phyloP scores from a whole-genome alignment of 768 basidiomycete species.

The Boletus sp. region DNA sequence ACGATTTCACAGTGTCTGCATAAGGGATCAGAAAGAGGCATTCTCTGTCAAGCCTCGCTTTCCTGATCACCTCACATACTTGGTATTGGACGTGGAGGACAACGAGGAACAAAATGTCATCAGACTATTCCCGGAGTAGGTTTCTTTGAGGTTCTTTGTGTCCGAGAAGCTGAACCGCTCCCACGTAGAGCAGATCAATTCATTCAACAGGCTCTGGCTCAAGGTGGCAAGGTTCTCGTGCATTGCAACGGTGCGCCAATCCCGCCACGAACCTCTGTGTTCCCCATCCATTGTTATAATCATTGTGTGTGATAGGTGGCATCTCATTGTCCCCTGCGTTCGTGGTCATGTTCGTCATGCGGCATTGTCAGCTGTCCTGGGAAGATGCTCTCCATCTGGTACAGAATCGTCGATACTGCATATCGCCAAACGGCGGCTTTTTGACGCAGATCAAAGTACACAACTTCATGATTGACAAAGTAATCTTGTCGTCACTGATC shows the following conservation, averaged over 20 bases:
- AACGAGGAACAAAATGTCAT: constrained; percentile 95
- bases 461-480: not conserved
- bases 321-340: constrained; percentile 87
- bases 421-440: constrained; percentile 90
- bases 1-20: constrained; percentile 61
- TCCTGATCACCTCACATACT: constrained; percentile 71
- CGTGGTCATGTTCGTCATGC: constrained; percentile 93
- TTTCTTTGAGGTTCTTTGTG: constrained; percentile 2
- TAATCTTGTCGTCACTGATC: not conserved
- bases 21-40: constrained; percentile 85
- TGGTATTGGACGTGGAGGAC: constrained; percentile 84
- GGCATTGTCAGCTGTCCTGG: constrained; percentile 74
- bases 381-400: constrained; percentile 87
- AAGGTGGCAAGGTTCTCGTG: constrained; percentile 75
- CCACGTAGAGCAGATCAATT: constrained; percentile 64
- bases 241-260: constrained; percentile 75
- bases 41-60: constrained; percentile 88
- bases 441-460: constrained; percentile 85
- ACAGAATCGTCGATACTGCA: constrained; percentile 89
- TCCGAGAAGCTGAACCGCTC: not conserved
- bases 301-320: constrained; percentile 50
- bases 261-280: not conserved
- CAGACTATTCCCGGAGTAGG: constrained; percentile 80
- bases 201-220: constrained; percentile 57
- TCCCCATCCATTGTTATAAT: not conserved